Evolutionary conservation across 805 yeast genomes (phyloP), one percentile per base, ranked within the genome.

Genomic region (Lachancea mirantina): DNA sequence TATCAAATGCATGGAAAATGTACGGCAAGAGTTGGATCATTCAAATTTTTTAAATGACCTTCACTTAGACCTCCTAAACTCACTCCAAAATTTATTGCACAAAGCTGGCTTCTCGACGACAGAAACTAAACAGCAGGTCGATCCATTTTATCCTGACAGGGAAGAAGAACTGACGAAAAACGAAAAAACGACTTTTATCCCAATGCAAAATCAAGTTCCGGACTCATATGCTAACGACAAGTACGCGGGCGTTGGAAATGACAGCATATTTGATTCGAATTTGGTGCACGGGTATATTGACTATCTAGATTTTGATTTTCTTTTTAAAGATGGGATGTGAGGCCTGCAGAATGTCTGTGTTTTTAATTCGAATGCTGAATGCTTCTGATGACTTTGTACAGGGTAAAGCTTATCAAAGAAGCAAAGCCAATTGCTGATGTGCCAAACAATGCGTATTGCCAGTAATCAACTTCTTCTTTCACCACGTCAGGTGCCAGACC

Each of bases 361-460:
- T 23, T 8, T n/a, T 10, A 19, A 8, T 19, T 10, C 8, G 22
- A 19, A 8, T n/a, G n/a, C n/a, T n/a, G n/a, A n/a, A n/a, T 19
- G 23, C 36, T 41, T 22, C 36, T 40, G 16, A 49, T 25, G 20
- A 57, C 23, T 31, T 77, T 71, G 59, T 83, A 70, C 19, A 80
- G 68, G 70, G 87, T 78, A 5, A 78, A 62, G 1, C 84, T 67
- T 2, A 76, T 70, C 0, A 80, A 50, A 0, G 79, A 65, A 65
- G 82, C 65, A 28, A 83, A 72, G 1, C 82, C 76, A 10, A 81
- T 61, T 0, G 87, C 83, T 0, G 87, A 75, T 2, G 84, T 78
- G 0, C 82, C 78, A 36, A 83, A 61, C 10, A 79, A 60, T 7
- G 72, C 61, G 26, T 57, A 38, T 69, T 81, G 55, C 62, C 74